These are phyloP conservation scores for Globisporangium emineosum DNA, from an alignment of 352 stramenopile genomes.

Conservation along the genomic window DNA sequence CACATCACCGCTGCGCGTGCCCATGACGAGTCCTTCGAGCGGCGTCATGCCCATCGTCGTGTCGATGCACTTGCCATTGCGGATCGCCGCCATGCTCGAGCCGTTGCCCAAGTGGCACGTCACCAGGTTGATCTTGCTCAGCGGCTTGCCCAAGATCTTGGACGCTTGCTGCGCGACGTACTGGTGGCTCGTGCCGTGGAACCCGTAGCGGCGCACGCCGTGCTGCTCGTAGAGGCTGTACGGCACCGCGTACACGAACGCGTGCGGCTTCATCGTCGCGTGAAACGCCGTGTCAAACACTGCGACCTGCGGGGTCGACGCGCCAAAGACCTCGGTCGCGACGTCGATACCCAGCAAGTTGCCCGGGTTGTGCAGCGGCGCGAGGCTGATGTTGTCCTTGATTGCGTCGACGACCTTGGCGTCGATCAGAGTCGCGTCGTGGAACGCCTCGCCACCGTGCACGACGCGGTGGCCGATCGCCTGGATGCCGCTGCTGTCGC, in stretches of 20 bases:
- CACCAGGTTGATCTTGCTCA: conserved; percentile 68
- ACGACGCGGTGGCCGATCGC: conserved; percentile 87
- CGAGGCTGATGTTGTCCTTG: conserved; percentile 58
- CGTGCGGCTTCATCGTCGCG: conserved; percentile 74
- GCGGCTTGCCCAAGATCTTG: conserved; percentile 46
- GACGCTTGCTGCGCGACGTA: conserved; percentile 80
- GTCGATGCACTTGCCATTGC: conserved; percentile 76
- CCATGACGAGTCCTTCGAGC: conserved; percentile 87
- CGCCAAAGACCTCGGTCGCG: conserved; percentile 68
- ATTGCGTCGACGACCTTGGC: conserved; percentile 49
- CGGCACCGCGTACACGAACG: conserved; percentile 81
- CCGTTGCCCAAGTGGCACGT: conserved; percentile 89
- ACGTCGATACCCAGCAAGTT: conserved; percentile 87
- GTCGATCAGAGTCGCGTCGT: conserved; percentile 55
- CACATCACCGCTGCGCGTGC: conserved; percentile 82
- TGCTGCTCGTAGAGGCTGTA: conserved; percentile 77
- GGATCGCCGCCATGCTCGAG: conserved; percentile 78
- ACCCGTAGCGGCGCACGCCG: conserved; percentile 86
- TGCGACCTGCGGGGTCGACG: conserved; percentile 56
- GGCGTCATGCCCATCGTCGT: conserved; percentile 91
- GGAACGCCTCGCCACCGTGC: conserved; percentile 81
- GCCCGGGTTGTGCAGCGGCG: conserved; percentile 86
- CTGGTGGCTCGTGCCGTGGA: conserved; percentile 88
- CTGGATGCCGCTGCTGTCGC: conserved; percentile 47
- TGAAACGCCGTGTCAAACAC: conserved; percentile 94